Evolutionary conservation across 2,329 filamentous ascomycete species (phyloP).

Genomic region (Trichoderma polysporum): DNA sequence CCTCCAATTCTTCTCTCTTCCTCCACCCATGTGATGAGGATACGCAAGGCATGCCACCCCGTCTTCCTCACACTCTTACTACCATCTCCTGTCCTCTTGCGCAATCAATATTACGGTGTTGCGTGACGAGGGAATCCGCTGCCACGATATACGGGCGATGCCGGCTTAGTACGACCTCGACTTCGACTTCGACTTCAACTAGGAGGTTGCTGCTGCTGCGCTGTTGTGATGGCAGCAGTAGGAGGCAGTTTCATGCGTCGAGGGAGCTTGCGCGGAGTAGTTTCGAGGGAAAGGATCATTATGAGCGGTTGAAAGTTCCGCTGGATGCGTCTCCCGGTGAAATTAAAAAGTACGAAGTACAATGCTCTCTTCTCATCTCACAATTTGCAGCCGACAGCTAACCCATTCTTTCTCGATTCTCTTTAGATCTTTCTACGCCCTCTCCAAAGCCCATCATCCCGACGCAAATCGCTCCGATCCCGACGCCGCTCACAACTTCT

Average conservation of each 20-base stretch:
- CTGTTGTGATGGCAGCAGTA: conserved; percentile 24
- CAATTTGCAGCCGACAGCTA: not conserved
- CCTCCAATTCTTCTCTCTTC: not conserved
- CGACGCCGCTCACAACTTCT: conserved; percentile 70
- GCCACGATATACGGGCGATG: not conserved
- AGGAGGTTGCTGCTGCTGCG: not conserved
- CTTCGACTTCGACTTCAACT: not conserved
- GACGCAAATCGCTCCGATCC: conserved; percentile 83
- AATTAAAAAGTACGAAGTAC: conserved; percentile 72
- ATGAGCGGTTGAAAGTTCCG: conserved; percentile 75
- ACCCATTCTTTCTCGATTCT: not conserved
- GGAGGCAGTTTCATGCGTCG: conserved; percentile 24
- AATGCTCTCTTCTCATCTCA: not conserved
- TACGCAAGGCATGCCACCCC: conserved; percentile 58
- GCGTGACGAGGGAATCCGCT: not conserved
- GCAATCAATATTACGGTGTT: conserved; percentile 1
- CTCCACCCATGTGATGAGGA: conserved; percentile 43
- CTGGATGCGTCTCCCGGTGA: conserved; percentile 68
- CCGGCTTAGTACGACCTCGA: not conserved
- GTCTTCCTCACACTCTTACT: conserved; percentile 33
- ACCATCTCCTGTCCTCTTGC: conserved; percentile 7
- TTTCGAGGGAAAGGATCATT: conserved; percentile 60
- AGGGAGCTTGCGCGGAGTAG: conserved; percentile 25
- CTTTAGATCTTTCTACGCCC: conserved; percentile 75
- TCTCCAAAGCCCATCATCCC: conserved; percentile 90